A percentile compares a stretch with the other conserved stretches of the same genome.
phyloP scores from a whole-genome alignment of 2,329 filamentous ascomycete species.

The Colletotrichum filicis region DNA sequence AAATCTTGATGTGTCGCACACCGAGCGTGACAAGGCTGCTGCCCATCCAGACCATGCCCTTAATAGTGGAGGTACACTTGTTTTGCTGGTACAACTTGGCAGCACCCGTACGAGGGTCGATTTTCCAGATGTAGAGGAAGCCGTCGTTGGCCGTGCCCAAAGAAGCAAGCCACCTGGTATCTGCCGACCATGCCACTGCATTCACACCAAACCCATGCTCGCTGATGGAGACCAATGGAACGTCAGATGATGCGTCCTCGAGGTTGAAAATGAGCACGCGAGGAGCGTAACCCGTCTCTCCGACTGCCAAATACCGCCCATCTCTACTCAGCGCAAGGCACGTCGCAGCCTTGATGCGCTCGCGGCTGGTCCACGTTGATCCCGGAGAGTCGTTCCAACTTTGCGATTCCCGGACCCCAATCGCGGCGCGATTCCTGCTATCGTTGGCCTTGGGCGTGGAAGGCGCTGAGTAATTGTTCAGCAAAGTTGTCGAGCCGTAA shows the following conservation, averaged over 20 bases:
- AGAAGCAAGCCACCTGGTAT: conserved; percentile 88
- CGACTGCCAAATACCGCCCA: conserved; percentile 88
- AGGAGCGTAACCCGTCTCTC: conserved; percentile 94
- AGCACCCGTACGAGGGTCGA: conserved; percentile 84
- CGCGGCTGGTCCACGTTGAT: conserved; percentile 85
- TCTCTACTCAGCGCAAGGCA: conserved; percentile 90
- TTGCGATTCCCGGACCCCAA: conserved; percentile 55
- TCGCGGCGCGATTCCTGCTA: conserved; percentile 66
- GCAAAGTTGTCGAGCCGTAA: conserved; percentile 64
- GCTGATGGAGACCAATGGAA: conserved; percentile 83
- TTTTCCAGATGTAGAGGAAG: conserved; percentile 90
- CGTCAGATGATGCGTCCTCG: conserved; percentile 81
- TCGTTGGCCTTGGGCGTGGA: conserved; percentile 72
- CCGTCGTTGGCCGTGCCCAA: conserved; percentile 92
- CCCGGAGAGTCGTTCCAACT: conserved; percentile 72
- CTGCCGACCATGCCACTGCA: conserved; percentile 88
- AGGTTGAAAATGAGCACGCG: conserved; percentile 91
- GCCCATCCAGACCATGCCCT: conserved; percentile 91
- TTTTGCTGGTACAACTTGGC: conserved; percentile 86
- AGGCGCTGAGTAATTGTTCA: conserved; percentile 60
- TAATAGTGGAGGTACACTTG: conserved; percentile 89
- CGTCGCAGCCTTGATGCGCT: conserved; percentile 93
- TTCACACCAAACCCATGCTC: conserved; percentile 93
- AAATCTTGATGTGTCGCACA: conserved; percentile 91
- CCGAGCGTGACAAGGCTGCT: conserved; percentile 86